A percentile compares a stretch with the other conserved stretches of the same genome.
These are phyloP conservation scores for Beauveria brongniartii DNA, from an alignment of 2,329 filamentous ascomycete species.

Conservation along the genomic window DNA sequence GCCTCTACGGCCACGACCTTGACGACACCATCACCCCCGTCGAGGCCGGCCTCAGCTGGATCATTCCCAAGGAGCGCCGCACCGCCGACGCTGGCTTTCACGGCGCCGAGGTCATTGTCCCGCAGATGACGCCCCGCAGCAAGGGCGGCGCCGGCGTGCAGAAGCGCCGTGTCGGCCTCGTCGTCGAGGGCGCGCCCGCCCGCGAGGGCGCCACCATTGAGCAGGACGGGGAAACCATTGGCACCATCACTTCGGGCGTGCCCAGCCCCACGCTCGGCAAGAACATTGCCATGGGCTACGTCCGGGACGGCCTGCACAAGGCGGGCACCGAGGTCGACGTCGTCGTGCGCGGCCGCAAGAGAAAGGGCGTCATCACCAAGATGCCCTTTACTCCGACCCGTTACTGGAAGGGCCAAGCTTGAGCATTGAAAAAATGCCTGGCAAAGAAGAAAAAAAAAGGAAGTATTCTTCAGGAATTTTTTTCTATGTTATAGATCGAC, in stretches of 20 bases:
- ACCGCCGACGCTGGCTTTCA: constrained; percentile 62
- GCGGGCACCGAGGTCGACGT: constrained; percentile 73
- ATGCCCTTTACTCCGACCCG: constrained; percentile 83
- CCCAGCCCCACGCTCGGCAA: constrained; percentile 78
- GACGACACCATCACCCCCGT: constrained; percentile 63
- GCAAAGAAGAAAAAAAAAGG: not conserved
- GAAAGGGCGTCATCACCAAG: constrained; percentile 69
- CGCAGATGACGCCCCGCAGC: constrained; percentile 65
- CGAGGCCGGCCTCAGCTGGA: constrained; percentile 59
- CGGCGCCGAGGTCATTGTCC: constrained; percentile 68
- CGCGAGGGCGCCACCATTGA: constrained; percentile 81
- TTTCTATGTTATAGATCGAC: constrained; percentile 7
- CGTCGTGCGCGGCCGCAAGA: constrained; percentile 65
- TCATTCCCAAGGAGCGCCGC: constrained; percentile 72
- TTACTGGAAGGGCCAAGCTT: constrained; percentile 51
- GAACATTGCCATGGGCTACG: constrained; percentile 95
- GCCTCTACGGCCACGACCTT: constrained; percentile 97
- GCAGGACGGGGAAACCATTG: constrained; percentile 58
- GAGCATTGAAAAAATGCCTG: not conserved
- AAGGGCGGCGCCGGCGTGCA: constrained; percentile 64
- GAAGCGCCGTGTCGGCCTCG: constrained; percentile 70
- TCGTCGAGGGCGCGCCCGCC: constrained; percentile 79
- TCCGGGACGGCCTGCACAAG: constrained; percentile 76
- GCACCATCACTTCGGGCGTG: constrained; percentile 79
- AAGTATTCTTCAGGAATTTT: not conserved